Conservation (phyloP, 1,139 yeast species). For the Cylindricascospora bacillispora region DNA sequence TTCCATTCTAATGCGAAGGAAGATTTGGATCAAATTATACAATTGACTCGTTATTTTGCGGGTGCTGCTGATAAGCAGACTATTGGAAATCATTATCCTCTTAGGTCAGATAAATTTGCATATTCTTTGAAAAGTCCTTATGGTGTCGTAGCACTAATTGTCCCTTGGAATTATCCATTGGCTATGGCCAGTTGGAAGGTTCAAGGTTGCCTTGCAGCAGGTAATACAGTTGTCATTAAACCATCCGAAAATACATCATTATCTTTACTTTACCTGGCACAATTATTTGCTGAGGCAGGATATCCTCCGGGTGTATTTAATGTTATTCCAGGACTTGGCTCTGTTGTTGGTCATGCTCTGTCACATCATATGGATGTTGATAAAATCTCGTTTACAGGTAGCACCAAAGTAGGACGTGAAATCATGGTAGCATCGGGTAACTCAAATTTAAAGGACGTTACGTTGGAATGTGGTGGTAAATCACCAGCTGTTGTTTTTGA, state of each 20-base stretch:
- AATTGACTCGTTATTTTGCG: slow-evolving; percentile 57
- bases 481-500: slow-evolving; percentile 60
- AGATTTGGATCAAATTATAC: slow-evolving; percentile 51
- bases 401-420: slow-evolving; percentile 44
- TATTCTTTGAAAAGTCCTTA: slow-evolving; percentile 73
- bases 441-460: slow-evolving; percentile 50
- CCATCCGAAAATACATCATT: slow-evolving; percentile 59
- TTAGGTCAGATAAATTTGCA: slow-evolving; percentile 49
- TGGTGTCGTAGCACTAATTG: slow-evolving; percentile 68
- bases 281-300: slow-evolving; percentile 48
- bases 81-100: slow-evolving; percentile 60
- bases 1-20: slow-evolving; percentile 36
- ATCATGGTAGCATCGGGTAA: slow-evolving; percentile 50
- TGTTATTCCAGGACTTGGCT: slow-evolving; percentile 45
- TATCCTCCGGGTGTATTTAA: slow-evolving; percentile 63
- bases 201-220: slow-evolving; percentile 59
- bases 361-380: slow-evolving; percentile 44
- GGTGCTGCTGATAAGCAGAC: slow-evolving; percentile 80
- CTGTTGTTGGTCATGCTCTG: slow-evolving; percentile 44
- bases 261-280: slow-evolving; percentile 43
- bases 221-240: slow-evolving; percentile 54
- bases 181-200: slow-evolving; percentile 63
- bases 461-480: slow-evolving; percentile 92
- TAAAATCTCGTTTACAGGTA: slow-evolving; percentile 58
- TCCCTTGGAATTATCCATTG: slow-evolving; percentile 68